Base-by-base conservation (phyloP, 2,329 filamentous ascomycete species). In the Geosmithia morbida region DNA sequence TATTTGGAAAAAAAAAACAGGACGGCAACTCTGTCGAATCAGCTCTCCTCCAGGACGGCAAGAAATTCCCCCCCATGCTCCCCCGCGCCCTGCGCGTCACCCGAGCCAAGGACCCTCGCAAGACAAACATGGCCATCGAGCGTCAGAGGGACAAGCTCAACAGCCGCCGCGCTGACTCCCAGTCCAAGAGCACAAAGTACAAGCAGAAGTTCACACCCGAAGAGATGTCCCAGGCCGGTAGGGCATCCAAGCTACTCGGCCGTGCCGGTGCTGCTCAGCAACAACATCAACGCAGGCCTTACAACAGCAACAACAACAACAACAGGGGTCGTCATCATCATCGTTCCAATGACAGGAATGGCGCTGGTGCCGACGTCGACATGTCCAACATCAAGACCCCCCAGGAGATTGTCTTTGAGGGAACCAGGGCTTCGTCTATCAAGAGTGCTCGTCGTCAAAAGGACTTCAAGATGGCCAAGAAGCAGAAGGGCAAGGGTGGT, bases 21-120 rank as follows among this genome's bases (percentile, higher is more conserved):
- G 87, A 97, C 57, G 79, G 74, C 52, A 96, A 94, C 57, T 73
- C 83, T 43, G 90, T 98, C 43, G 92, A 98, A 65, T 77, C 84
- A n/a, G 92, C 92, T 2, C 74, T 98, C 13, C 75, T 94, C 40
- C 78, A 90, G 51, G 77, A 96, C 61, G 89, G 81, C 51, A 94
- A 97, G 71, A 92, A 86, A 57, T 97, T 89, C 59, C 88, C 90
- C 16, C 90, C 90, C 17, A 82, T 96, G 77, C 79, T 97, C n/a
- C 90, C 90, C 10, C 81, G 92, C 43, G 77, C 82, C 54, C 72
- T 98, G 33, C 84, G 92, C 47, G 89, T 98, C 44, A 83, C 79
- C 44, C 81, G 92, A 51, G 92, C 92, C 59, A 90, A 88, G 64
- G 84, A 84, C 49, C 76, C 75, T 37, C 72, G 75, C 58, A 79